Evolutionary conservation across 257 asterid species (phyloP).

Genomic region (Vinca minor): DNA sequence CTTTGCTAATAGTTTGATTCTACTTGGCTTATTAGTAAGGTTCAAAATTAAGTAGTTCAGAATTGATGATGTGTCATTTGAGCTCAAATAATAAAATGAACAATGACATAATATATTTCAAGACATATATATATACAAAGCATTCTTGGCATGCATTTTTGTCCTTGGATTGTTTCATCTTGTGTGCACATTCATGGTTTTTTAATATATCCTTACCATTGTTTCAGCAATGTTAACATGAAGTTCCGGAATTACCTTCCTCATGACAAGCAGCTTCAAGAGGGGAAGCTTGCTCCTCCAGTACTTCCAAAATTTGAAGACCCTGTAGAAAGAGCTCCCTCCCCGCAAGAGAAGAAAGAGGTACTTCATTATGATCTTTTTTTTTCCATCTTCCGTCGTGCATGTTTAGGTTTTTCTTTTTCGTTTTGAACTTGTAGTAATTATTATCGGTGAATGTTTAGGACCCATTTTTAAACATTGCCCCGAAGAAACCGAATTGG

Average conservation of each 20-base stretch:
- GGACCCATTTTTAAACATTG: conserved; percentile 93
- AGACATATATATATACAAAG: no score
- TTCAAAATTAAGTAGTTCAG: not conserved
- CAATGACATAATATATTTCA: not conserved
- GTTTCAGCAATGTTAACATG: conserved; percentile 53
- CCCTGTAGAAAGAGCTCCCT: conserved; percentile 54
- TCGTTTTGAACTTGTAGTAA: not conserved
- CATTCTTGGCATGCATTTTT: not conserved
- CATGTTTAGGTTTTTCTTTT: no score
- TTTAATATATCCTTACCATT: not conserved
- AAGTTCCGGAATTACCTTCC: conserved; percentile 96
- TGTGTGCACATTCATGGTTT: not conserved
- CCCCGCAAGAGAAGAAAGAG: conserved; percentile 72
- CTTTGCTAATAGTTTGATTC: no score
- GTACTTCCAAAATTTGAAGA: conserved; percentile 82
- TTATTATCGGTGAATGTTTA: conserved; percentile 18
- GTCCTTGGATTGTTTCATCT: not conserved
- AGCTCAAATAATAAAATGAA: not conserved
- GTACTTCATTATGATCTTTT: conserved; percentile 22
- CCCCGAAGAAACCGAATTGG: conserved; percentile 98
- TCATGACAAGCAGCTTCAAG: conserved; percentile 91
- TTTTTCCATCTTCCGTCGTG: not conserved
- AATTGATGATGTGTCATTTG: not conserved
- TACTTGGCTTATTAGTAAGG: no score
- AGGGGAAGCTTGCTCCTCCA: conserved; percentile 85